These are phyloP conservation scores for Blastobotrys ciferrii DNA, from an alignment of 1,139 yeast species.

Conservation along the genomic window DNA sequence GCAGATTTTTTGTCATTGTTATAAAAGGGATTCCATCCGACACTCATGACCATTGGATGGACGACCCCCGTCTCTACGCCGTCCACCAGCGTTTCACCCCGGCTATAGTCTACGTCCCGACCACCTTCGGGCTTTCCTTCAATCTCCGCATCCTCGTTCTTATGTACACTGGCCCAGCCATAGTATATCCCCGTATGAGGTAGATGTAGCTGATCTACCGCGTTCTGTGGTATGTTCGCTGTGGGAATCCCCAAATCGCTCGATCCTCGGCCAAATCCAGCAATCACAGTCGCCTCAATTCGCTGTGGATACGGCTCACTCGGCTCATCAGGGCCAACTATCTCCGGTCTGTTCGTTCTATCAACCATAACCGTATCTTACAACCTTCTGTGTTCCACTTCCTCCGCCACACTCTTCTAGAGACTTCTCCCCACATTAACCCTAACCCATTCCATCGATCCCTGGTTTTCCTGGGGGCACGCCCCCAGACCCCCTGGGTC, in stretches of 20 bases:
- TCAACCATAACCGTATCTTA: neutral
- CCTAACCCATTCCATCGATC: too few relatives aligned
- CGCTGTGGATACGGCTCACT: constrained; percentile 64
- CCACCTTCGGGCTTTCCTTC: constrained; percentile 17
- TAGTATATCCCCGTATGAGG: constrained; percentile 85
- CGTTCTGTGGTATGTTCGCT: constrained; percentile 76
- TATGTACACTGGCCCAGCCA: constrained; percentile 63
- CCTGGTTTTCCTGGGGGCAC: too few relatives aligned
- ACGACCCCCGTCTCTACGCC: constrained; percentile 45
- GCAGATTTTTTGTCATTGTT: constrained; percentile 47
- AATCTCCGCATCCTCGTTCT: constrained; percentile 20
- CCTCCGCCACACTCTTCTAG: neutral
- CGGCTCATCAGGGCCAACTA: constrained; percentile 51
- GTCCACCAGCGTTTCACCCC: constrained; percentile 51
- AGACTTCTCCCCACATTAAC: too few relatives aligned
- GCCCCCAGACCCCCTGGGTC: too few relatives aligned
- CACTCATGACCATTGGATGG: constrained; percentile 89
- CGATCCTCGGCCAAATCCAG: constrained; percentile 96
- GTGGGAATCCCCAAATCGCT: constrained; percentile 93
- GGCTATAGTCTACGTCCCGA: constrained; percentile 47
- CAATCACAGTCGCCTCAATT: constrained; percentile 55
- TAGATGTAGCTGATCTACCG: constrained; percentile 44
- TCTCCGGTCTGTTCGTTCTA: constrained; percentile 29
- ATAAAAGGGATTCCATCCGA: constrained; percentile 96
- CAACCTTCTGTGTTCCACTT: neutral